phyloP scores from a whole-genome alignment of 176 grass and related monocot species.

The Carex myosuroides region DNA sequence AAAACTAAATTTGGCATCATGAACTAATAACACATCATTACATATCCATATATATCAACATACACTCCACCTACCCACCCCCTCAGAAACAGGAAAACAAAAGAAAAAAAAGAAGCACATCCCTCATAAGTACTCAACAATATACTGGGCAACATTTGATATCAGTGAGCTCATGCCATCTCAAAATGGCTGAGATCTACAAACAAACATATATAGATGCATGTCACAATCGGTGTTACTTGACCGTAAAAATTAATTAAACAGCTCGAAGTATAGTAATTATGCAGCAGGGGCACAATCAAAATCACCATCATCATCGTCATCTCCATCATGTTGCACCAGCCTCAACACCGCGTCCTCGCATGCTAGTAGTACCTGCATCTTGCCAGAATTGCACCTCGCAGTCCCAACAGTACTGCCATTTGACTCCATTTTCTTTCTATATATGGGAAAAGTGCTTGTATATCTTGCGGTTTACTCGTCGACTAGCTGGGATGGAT shows the following conservation, averaged over 20 bases:
- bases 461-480: too few relatives aligned
- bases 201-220: background rate
- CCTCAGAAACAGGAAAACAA: background rate
- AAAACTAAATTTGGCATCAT: background rate
- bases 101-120: background rate
- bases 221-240: background rate
- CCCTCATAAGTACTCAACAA: background rate
- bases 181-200: background rate
- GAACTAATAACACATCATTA: background rate
- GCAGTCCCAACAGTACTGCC: too few relatives aligned
- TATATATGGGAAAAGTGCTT: too few relatives aligned
- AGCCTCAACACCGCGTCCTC: constrained; percentile 23
- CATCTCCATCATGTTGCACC: constrained; percentile 34
- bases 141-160: background rate
- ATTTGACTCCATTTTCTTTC: too few relatives aligned
- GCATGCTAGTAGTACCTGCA: background rate
- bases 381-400: too few relatives aligned
- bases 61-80: background rate
- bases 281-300: constrained; percentile 60
- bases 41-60: background rate
- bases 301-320: constrained; percentile 43
- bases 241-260: background rate
- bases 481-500: background rate
- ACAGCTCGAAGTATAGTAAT: background rate
- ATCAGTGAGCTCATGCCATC: background rate